A percentile compares a stretch with the other conserved stretches of the same genome.
phyloP scores from a whole-genome alignment of 2,329 filamentous ascomycete species.

The Fusarium sp. region DNA sequence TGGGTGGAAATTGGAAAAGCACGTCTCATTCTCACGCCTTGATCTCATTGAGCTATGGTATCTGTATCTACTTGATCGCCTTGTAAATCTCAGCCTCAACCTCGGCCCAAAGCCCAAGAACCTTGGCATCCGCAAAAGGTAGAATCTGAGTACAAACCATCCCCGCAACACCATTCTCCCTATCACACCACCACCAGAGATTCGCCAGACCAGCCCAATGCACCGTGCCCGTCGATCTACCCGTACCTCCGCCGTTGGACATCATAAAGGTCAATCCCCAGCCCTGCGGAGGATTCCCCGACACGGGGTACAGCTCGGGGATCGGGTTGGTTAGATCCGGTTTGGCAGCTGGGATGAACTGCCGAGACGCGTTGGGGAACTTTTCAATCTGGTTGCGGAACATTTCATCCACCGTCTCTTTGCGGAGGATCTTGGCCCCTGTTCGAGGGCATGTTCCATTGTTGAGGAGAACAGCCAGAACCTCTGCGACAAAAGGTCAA shows the following conservation, averaged over 20 bases:
- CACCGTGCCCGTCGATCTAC: constrained; percentile 58
- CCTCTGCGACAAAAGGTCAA: constrained; percentile 50
- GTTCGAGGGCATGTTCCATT: constrained; percentile 67
- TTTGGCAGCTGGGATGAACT: constrained; percentile 56
- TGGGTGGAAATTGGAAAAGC: neutral
- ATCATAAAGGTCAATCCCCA: constrained; percentile 70
- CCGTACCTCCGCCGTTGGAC: constrained; percentile 57
- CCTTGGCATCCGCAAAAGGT: constrained; percentile 56
- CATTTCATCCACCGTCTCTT: constrained; percentile 68
- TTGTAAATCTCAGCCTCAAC: constrained; percentile 53
- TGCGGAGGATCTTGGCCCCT: constrained; percentile 60
- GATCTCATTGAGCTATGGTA: neutral
- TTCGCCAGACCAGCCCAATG: constrained; percentile 69
- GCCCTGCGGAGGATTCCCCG: constrained; percentile 62
- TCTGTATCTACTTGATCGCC: constrained; percentile 21
- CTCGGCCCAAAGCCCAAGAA: constrained; percentile 52
- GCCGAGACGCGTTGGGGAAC: constrained; percentile 60
- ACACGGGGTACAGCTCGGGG: constrained; percentile 59
- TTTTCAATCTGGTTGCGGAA: constrained; percentile 68
- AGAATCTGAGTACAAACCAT: constrained; percentile 60
- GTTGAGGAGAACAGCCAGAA: constrained; percentile 69
- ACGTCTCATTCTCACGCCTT: neutral
- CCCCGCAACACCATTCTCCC: constrained; percentile 64
- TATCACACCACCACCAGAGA: constrained; percentile 68
- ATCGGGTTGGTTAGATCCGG: constrained; percentile 57